A percentile compares a stretch with the other conserved stretches of the same genome.
Conservation (phyloP, 2,329 filamentous ascomycete genomes). For the Fusarium protoensiforme region DNA sequence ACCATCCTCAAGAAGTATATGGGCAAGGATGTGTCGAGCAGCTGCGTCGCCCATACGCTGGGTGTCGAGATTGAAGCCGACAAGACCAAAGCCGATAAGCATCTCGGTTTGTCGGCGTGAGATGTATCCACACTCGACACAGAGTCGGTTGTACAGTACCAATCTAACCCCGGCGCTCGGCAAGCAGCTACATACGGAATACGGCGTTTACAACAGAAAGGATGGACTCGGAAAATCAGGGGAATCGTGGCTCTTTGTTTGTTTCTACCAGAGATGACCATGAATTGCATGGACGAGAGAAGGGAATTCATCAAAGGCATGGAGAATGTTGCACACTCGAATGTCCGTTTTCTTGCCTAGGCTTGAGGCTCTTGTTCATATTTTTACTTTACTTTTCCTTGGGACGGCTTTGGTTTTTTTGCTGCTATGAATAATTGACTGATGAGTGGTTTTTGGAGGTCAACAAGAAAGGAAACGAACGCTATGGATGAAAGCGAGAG, state of each 20-base stretch:
- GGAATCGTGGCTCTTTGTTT: conserved; percentile 31
- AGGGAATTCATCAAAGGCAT: conserved; percentile 15
- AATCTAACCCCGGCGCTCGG: conserved; percentile 28
- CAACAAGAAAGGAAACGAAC: not conserved
- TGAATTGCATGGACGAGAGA: conserved; percentile 33
- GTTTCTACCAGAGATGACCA: conserved; percentile 11
- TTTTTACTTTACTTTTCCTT: conserved; percentile 8
- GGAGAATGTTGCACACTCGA: conserved; percentile 1
- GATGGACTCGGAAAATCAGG: conserved; percentile 38
- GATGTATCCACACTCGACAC: conserved; percentile 10
- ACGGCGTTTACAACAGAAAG: conserved; percentile 44
- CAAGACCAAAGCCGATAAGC: conserved; percentile 31
- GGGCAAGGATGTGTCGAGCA: conserved; percentile 54
- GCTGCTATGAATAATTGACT: conserved; percentile 33
- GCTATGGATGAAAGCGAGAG: not conserved
- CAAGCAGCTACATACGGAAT: conserved; percentile 37
- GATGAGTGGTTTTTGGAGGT: conserved; percentile 20
- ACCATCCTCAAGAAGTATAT: conserved; percentile 76
- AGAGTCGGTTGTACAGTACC: conserved; percentile 40
- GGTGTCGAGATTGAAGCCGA: conserved; percentile 64
- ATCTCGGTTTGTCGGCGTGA: conserved; percentile 31
- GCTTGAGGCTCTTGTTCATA: conserved; percentile 8
- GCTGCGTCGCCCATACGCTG: conserved; percentile 59
- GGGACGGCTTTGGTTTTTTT: conserved; percentile 5
- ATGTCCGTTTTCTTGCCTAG: conserved; percentile 2